Percentiles rank a stretch among this genome's conserved stretches.
phyloP scores from a whole-genome alignment of 139 green algal genomes.

The Picochlorum sp. region DNA sequence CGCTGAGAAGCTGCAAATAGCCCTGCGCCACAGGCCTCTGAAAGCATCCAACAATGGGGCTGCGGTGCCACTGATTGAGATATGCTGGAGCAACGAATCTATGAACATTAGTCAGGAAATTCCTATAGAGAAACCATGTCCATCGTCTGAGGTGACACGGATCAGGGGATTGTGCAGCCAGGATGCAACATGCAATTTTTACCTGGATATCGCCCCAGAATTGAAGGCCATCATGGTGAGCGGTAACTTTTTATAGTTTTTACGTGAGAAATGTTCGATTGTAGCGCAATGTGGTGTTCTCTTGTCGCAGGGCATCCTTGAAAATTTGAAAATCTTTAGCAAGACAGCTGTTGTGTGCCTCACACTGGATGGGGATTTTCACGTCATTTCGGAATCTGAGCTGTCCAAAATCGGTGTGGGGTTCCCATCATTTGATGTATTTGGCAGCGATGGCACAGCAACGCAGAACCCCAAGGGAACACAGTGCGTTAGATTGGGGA shows the following conservation, averaged over 20 bases:
- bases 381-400: neutral
- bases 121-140: conserved; percentile 10
- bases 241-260: neutral
- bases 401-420: neutral
- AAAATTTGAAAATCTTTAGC: neutral
- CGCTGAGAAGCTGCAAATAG: conserved; percentile 24
- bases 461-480: too few relatives aligned
- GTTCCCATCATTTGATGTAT: neutral
- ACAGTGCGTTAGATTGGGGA: too few relatives aligned
- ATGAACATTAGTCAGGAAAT: conserved; percentile 41
- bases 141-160: conserved; percentile 34
- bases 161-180: conserved; percentile 40
- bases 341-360: neutral
- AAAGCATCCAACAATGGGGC: neutral
- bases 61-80: conserved; percentile 48
- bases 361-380: neutral
- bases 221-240: conserved; percentile 5
- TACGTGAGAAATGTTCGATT: too few relatives aligned
- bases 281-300: neutral
- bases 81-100: conserved; percentile 40
- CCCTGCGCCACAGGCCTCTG: conserved; percentile 18
- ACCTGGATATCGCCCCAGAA: conserved; percentile 62
- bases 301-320: neutral
- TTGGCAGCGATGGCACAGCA: neutral
- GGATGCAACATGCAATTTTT: conserved; percentile 48